Base-by-base conservation (phyloP, 2,329 filamentous ascomycete genomes). In the Trichoderma asperellum region DNA sequence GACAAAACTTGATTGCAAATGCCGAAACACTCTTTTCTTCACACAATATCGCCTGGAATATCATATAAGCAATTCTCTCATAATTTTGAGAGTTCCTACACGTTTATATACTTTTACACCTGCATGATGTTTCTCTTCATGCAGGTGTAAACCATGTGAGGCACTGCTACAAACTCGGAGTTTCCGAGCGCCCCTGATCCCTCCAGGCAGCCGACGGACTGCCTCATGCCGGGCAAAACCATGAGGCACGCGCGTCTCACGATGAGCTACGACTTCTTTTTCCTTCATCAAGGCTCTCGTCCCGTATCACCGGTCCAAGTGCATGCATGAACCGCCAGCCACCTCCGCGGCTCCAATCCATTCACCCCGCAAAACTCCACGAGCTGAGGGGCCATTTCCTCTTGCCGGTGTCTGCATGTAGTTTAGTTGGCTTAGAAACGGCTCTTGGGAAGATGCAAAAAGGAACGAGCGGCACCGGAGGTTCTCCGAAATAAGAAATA, bases 131-230 rank as follows among this genome's bases (percentile, higher is more conserved):
- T 18, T 8, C 18, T 43, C 40, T 5, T 47, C 12, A 66, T 59
- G 63, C n/a, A n/a, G n/a, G n/a, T n/a, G n/a, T n/a, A n/a, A n/a
- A n/a, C n/a, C 12, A 66, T 59, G 63, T 67, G 63, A 67, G 55
- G 59, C 63, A 16, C 6, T 7, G 40, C 16, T n/a, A 49, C 55
- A 59, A 43, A 66, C 53, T 34, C 52, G 53, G 53, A 58, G 37
- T 35, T 27, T 27, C 63, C 63, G 63, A 37, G 29, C 63, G 14
- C 63, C 63, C 63, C 63, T 52, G 63, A 67, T 58, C 29, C 63
- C 21, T 37, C 63, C 35, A 52, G 37, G 37, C 63, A 49, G 55
- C 63, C 21, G 12, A 43, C 57, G 57, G 57, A 29, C 14, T 21
- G 29, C 18, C 49, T 37, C 24, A 35, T 27, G 32, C 49, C 61